Evolutionary conservation across 2,329 filamentous ascomycete species (phyloP).

Genomic region (Pseudofabraea citricarpa): DNA sequence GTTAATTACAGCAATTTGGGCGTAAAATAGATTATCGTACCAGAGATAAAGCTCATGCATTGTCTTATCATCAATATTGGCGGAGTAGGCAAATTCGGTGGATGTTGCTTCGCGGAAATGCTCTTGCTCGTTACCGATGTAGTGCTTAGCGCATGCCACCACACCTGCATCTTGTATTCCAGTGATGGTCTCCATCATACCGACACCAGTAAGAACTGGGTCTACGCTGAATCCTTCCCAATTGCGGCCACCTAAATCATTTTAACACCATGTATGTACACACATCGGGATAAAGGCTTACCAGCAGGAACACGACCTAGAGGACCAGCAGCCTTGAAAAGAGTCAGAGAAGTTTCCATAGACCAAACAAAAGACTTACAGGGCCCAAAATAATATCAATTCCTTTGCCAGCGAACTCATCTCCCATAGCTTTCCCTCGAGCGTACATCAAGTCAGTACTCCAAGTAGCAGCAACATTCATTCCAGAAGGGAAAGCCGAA

Average conservation of each 20-base stretch:
- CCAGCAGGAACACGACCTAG: constrained; percentile 63
- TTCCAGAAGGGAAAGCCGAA: constrained; percentile 72
- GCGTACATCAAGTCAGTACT: constrained; percentile 67
- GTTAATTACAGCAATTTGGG: too few relatives aligned
- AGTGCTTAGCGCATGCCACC: constrained; percentile 79
- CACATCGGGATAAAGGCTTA: too few relatives aligned
- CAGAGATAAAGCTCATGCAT: constrained; percentile 57
- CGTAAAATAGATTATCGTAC: constrained; percentile 26
- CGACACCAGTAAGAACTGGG: constrained; percentile 68
- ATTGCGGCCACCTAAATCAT: too few relatives aligned
- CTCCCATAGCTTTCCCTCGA: constrained; percentile 62
- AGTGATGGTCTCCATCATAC: constrained; percentile 66
- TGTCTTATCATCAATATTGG: constrained; percentile 55
- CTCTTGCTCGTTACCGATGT: constrained; percentile 66
- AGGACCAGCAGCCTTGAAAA: too few relatives aligned
- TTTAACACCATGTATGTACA: too few relatives aligned
- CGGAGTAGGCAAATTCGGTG: constrained; percentile 63
- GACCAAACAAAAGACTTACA: too few relatives aligned
- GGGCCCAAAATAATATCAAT: constrained; percentile 68
- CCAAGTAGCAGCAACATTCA: constrained; percentile 71
- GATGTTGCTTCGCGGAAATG: constrained; percentile 21
- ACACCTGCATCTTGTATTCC: constrained; percentile 80
- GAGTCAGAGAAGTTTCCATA: too few relatives aligned
- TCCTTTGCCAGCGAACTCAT: constrained; percentile 70
- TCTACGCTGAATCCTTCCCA: constrained; percentile 68